Conservation (phyloP, 2,329 filamentous ascomycete genomes). For the Colletotrichum simmondsii region DNA sequence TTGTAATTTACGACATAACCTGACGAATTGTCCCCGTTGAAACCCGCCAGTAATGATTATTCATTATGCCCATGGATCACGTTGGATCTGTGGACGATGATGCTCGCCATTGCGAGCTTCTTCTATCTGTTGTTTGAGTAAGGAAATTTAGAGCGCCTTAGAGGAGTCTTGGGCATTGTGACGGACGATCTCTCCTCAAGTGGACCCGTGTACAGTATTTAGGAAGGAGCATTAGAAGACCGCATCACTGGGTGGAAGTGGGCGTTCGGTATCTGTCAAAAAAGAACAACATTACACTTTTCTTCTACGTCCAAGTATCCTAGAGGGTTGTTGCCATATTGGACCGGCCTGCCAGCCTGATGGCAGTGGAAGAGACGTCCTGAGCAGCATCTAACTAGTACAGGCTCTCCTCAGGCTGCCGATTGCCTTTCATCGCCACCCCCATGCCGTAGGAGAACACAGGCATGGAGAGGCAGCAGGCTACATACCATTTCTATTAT, state of each 20-base stretch:
- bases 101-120: conserved; percentile 34
- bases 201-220: conserved; percentile 63
- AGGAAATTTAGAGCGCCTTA: conserved; percentile 37
- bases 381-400: background rate
- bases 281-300: conserved; percentile 13
- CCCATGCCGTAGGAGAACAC: background rate
- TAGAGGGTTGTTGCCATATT: background rate
- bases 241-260: conserved; percentile 37
- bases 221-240: conserved; percentile 58
- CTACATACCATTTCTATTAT: background rate
- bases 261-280: conserved; percentile 30
- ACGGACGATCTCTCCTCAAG: conserved; percentile 65
- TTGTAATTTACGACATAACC: conserved; percentile 34
- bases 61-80: conserved; percentile 13
- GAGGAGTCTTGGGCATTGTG: conserved; percentile 47
- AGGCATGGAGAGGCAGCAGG: background rate
- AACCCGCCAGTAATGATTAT: conserved; percentile 29
- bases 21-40: conserved; percentile 29
- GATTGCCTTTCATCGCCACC: background rate
- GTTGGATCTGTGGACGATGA: conserved; percentile 19
- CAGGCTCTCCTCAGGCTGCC: background rate
- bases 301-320: background rate
- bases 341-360: background rate
- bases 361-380: background rate
- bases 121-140: conserved; percentile 36